Evolutionary conservation across 108 stramenopile species (phyloP).

Genomic region (Schizochytrium sp.): DNA sequence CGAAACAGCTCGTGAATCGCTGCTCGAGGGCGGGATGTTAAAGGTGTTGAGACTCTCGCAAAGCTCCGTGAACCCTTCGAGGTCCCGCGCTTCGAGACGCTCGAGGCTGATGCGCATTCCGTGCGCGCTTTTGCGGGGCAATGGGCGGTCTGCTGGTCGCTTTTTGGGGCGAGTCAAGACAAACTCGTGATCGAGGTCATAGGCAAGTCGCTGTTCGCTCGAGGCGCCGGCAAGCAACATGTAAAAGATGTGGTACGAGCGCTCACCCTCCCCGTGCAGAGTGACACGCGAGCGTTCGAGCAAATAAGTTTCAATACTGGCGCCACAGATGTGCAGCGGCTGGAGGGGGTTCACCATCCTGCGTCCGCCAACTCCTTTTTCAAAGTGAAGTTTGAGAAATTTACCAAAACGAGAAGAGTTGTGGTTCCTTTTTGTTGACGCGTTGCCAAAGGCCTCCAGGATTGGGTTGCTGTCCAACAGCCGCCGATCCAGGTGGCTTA

Average conservation of each 20-base stretch:
- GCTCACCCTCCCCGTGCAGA: constrained; percentile 30
- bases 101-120: neutral
- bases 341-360: no score
- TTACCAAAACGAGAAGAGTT: constrained; percentile 33
- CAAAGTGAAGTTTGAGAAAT: constrained; percentile 23
- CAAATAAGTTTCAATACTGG: constrained; percentile 44
- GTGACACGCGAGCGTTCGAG: constrained; percentile 52
- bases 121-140: neutral
- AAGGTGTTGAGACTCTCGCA: neutral
- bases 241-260: constrained; percentile 59
- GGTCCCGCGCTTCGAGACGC: neutral
- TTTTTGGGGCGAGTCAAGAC: neutral
- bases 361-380: no score
- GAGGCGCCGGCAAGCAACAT: constrained; percentile 36
- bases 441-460: constrained; percentile 35
- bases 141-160: neutral
- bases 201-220: constrained; percentile 31
- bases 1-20: neutral
- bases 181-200: constrained; percentile 31
- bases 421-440: constrained; percentile 18
- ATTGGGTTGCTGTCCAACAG: constrained; percentile 22
- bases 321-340: neutral
- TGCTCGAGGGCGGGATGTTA: neutral
- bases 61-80: neutral
- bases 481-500: neutral